Base-by-base conservation (phyloP, 2,329 filamentous ascomycete genomes). In the Scopulariopsis brevicaulis region DNA sequence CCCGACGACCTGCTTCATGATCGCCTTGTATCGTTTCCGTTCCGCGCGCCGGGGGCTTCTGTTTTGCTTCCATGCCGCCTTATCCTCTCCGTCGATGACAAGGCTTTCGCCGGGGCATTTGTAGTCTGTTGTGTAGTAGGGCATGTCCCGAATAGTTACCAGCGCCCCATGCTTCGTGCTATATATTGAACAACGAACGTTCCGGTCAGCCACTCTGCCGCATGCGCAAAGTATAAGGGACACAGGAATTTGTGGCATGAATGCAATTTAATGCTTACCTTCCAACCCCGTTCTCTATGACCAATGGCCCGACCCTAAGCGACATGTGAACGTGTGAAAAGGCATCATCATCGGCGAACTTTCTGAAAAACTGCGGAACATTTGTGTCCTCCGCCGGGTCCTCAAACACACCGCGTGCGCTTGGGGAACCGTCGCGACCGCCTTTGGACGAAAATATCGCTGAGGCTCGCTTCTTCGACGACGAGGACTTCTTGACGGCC, bases 1-100 rank as follows among this genome's bases (percentile, higher is more conserved):
- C 0, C 73, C 73, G 5, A 72, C 67, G 8, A 74, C 66, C 60
- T 74, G 71, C 58, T 74, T 74, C 68, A 74, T 68, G 52, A 73
- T 62, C 34, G 66, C 66, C 50, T 72, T 72, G 64, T 69, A 71
- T 40, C 69, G 65, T 59, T 71, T 72, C 1, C 56, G 62, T 4
- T 11, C 53, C 15, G 6, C 48, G 28, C 46, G 18, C 14, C 11
- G 56, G 32, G 5, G 24, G 15, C 14, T 57, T 14, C 46, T 57
- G 32, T 50, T n/a, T n/a, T 48, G 28, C 28, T 34, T 40, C n/a
- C 22, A 28, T 10, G 18, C 48, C 25, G n/a, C 56, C 25, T 28
- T 11, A 20, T 28, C 25, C 11, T 53, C 28, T 7, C 43, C 25
- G n/a, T 34, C 43, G 10, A 50, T 15, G 2, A 20, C 40, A 5